Conservation (phyloP, 2,329 filamentous ascomycete genomes). For the Aspergillus viridinutans region DNA sequence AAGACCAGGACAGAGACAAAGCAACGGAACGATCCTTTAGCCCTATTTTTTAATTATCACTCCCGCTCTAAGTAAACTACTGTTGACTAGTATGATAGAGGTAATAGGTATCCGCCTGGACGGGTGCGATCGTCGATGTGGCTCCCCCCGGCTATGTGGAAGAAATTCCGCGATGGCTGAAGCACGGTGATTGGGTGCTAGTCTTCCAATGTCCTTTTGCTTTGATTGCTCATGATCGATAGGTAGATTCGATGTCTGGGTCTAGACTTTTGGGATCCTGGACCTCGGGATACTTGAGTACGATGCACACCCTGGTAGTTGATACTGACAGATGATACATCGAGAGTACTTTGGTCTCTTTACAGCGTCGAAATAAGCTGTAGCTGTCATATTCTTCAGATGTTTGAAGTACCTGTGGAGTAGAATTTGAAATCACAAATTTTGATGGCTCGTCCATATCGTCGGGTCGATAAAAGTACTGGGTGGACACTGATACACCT, state of each 20-base stretch:
- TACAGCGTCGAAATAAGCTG: neutral
- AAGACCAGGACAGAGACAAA: neutral
- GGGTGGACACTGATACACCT: neutral
- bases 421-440: neutral
- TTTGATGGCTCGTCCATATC: neutral
- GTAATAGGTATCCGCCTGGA: slow-evolving; percentile 10
- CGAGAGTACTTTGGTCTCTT: no score
- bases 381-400: neutral
- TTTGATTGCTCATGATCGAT: neutral
- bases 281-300: no score
- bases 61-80: no score
- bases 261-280: no score
- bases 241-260: neutral
- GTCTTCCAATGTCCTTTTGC: neutral
- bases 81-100: slow-evolving; percentile 3
- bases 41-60: neutral
- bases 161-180: neutral
- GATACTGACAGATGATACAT: neutral
- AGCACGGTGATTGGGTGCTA: neutral
- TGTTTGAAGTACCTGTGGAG: neutral
- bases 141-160: neutral
- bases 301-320: no score
- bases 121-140: slow-evolving; percentile 15
- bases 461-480: neutral
- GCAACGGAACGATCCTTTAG: neutral